Conservation (phyloP, 2,329 filamentous ascomycete genomes). For the Aspergillus floridensis region DNA sequence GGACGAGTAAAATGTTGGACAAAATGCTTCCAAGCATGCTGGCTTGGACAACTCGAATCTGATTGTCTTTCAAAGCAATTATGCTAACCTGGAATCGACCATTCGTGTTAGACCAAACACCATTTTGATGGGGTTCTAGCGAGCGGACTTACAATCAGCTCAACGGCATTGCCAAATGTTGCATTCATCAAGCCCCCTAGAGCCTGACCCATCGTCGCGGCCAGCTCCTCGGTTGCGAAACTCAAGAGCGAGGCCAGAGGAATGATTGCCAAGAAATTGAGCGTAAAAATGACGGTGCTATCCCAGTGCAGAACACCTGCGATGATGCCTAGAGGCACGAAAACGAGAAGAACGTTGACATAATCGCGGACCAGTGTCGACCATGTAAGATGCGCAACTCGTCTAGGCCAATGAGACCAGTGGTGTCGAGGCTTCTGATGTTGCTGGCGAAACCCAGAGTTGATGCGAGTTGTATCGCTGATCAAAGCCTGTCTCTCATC, state of each 20-base stretch:
- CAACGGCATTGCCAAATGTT: conserved; percentile 65
- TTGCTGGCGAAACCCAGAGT: conserved; percentile 19
- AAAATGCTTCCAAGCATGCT: conserved; percentile 96
- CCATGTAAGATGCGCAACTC: conserved; percentile 42
- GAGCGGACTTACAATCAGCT: conserved; percentile 70
- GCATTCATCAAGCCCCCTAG: conserved; percentile 64
- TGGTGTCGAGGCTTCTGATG: conserved; percentile 35
- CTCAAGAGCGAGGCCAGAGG: conserved; percentile 61
- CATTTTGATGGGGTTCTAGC: conserved; percentile 23
- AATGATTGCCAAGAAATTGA: conserved; percentile 65
- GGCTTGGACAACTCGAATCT: conserved; percentile 95
- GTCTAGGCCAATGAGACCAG: conserved; percentile 42
- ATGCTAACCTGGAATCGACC: conserved; percentile 69
- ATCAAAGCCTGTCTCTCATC: conserved; percentile 39
- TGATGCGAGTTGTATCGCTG: conserved; percentile 17
- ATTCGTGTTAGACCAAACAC: neutral
- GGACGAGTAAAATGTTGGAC: conserved; percentile 86
- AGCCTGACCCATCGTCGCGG: conserved; percentile 60
- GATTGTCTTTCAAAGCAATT: conserved; percentile 76
- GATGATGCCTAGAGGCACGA: conserved; percentile 63
- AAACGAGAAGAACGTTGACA: conserved; percentile 62
- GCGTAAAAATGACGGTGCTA: conserved; percentile 57
- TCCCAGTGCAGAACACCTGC: conserved; percentile 59
- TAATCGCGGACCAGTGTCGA: conserved; percentile 48
- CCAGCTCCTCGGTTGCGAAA: conserved; percentile 64